Percentiles rank a stretch among this genome's conserved stretches.
Conservation (phyloP, 306 rosid species). For the Sindora glabra region DNA sequence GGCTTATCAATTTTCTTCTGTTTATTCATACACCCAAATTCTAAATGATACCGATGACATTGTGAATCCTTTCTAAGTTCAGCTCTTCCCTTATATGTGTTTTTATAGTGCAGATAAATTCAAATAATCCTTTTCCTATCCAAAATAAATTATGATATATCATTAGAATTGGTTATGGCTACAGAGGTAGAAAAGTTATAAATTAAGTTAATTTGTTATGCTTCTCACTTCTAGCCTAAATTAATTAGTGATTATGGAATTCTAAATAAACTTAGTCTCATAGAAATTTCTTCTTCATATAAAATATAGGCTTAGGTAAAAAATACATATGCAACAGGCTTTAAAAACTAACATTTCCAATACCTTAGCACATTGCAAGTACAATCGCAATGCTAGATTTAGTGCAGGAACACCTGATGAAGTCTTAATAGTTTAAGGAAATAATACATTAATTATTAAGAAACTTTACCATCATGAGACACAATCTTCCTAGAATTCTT, state of each 20-base stretch:
- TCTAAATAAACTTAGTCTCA: conserved; percentile 32
- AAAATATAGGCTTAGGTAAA: conserved; percentile 96
- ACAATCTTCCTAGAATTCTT: background rate
- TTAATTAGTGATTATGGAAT: background rate
- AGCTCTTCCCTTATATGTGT: conserved; percentile 61
- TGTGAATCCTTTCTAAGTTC: background rate
- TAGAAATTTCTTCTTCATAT: conserved; percentile 97
- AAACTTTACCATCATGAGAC: conserved; percentile 10
- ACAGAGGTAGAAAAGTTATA: conserved; percentile 45
- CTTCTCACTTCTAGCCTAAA: background rate
- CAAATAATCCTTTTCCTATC: conserved; percentile 11
- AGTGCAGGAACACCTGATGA: conserved; percentile 67
- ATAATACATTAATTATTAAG: background rate
- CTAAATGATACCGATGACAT: background rate
- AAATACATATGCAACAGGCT: conserved; percentile 93
- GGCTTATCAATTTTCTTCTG: background rate
- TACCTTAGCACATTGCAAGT: conserved; percentile 99
- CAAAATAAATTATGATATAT: no score
- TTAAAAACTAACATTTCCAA: conserved; percentile 45
- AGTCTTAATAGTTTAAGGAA: conserved; percentile 68
- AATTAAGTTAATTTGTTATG: background rate
- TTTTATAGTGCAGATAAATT: conserved; percentile 22
- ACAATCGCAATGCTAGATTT: conserved; percentile 77
- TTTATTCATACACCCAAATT: background rate
- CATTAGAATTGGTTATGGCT: conserved; percentile 36